These are phyloP conservation scores for Lagenidium sp. DNA, from an alignment of 352 stramenopile species.

Conservation along the genomic window DNA sequence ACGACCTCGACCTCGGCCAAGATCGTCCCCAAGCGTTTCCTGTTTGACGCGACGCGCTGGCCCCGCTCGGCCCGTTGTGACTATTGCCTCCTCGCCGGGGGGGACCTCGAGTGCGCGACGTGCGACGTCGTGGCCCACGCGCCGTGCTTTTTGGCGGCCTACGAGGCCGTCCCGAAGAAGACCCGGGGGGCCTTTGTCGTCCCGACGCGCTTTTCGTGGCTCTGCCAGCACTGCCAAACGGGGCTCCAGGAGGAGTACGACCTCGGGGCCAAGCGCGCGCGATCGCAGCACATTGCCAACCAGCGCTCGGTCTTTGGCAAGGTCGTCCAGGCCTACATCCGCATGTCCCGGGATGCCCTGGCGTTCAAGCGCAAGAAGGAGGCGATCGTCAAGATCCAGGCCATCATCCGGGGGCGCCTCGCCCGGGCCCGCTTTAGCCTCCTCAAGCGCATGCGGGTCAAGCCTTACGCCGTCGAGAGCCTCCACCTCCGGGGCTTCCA, in stretches of 20 bases:
- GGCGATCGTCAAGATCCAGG: conserved; percentile 45
- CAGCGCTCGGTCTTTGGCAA: conserved; percentile 42
- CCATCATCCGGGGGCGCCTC: conserved; percentile 31
- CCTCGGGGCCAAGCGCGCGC: conserved; percentile 22
- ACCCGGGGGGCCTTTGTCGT: conserved; percentile 47
- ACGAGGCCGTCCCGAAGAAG: conserved; percentile 22
- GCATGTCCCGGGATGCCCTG: conserved; percentile 52
- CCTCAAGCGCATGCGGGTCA: conserved; percentile 41
- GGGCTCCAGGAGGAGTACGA: conserved; percentile 53
- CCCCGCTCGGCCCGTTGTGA: conserved; percentile 34
- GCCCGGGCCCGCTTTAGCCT: conserved; percentile 37
- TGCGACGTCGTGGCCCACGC: conserved; percentile 63
- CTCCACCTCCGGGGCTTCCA: conserved; percentile 19
- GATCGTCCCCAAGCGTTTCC: conserved; percentile 33
- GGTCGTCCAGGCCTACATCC: conserved; percentile 49
- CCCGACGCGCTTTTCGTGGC: conserved; percentile 43
- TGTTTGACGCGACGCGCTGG: conserved; percentile 36
- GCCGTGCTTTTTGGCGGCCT: conserved; percentile 36
- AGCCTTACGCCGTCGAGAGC: conserved; percentile 40
- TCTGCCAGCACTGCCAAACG: conserved; percentile 39
- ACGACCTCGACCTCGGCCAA: conserved; percentile 6
- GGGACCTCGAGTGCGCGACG: conserved; percentile 52
- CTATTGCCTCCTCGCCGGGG: conserved; percentile 49
- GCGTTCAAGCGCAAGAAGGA: conserved; percentile 52
- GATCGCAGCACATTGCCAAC: conserved; percentile 27